phyloP scores from a whole-genome alignment of 2,329 filamentous ascomycete genomes.

The Apiospora phragmitis region DNA sequence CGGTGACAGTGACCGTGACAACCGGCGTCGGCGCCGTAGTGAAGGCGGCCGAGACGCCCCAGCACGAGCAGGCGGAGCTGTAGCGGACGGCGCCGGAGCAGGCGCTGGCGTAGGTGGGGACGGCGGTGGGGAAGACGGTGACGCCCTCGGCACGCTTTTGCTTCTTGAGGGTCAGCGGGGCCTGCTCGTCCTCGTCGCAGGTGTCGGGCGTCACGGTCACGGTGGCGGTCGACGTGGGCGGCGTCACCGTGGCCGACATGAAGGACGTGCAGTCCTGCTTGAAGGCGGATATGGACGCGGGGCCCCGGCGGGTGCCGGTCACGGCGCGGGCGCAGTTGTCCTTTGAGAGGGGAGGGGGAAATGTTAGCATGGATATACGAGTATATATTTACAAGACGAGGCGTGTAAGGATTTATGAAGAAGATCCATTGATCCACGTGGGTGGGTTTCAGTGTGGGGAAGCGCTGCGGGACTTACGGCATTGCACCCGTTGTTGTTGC shows the following conservation, averaged over 20 bases:
- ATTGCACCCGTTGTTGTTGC: constrained; percentile 2
- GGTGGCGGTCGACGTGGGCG: not conserved
- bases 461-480: not conserved
- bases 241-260: not conserved
- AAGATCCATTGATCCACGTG: too few relatives aligned
- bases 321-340: constrained; percentile 6
- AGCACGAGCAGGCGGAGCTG: not conserved
- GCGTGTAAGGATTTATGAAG: too few relatives aligned
- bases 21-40: not conserved
- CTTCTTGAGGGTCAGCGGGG: not conserved
- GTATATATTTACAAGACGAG: too few relatives aligned
- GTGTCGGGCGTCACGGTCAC: not conserved
- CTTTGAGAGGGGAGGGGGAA: not conserved
- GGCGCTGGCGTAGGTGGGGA: not conserved
- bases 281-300: not conserved
- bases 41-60: not conserved
- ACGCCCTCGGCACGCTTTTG: not conserved
- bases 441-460: not conserved
- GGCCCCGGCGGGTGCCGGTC: not conserved
- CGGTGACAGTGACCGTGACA: not conserved
- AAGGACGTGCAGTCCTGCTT: not conserved
- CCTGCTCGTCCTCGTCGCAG: not conserved
- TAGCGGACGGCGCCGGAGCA: not conserved
- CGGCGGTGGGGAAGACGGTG: not conserved
- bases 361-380: not conserved